Evolutionary conservation across 2,329 filamentous ascomycete species (phyloP).

Genomic region (Lasiodiplodia citricola): DNA sequence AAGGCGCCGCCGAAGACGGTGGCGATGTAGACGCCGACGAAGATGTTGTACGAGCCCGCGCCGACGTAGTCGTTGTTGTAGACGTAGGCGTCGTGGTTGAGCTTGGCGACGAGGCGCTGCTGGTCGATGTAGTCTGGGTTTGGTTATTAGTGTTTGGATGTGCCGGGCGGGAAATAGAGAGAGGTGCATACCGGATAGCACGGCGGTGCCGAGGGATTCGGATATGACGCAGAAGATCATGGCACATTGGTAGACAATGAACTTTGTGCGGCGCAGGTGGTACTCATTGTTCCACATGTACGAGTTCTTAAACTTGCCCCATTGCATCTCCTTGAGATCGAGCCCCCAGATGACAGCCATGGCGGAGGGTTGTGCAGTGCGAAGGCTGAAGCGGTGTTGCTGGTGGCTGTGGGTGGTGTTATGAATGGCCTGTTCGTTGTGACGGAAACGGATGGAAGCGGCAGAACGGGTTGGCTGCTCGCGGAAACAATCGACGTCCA

Average conservation of each 20-base stretch:
- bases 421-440: background rate
- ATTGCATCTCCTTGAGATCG: slow-evolving; percentile 62
- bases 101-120: slow-evolving; percentile 52
- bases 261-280: slow-evolving; percentile 62
- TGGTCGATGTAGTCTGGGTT: slow-evolving; percentile 60
- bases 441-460: slow-evolving; percentile 9
- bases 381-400: background rate
- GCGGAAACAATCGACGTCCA: background rate
- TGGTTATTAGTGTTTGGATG: background rate
- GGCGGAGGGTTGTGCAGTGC: background rate
- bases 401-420: background rate
- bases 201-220: slow-evolving; percentile 62
- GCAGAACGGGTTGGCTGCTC: background rate
- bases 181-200: slow-evolving; percentile 54
- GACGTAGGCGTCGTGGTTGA: slow-evolving; percentile 49
- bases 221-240: slow-evolving; percentile 64
- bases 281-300: slow-evolving; percentile 64
- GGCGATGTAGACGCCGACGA: slow-evolving; percentile 62
- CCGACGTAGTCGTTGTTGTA: slow-evolving; percentile 63
- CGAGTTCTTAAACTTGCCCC: slow-evolving; percentile 62
- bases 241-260: slow-evolving; percentile 65
- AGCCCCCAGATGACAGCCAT: slow-evolving; percentile 63
- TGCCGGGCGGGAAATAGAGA: background rate
- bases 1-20: slow-evolving; percentile 64
- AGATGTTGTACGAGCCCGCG: slow-evolving; percentile 63